phyloP scores from a whole-genome alignment of 208 protist genomes.

The Trypanosoma scelopori region DNA sequence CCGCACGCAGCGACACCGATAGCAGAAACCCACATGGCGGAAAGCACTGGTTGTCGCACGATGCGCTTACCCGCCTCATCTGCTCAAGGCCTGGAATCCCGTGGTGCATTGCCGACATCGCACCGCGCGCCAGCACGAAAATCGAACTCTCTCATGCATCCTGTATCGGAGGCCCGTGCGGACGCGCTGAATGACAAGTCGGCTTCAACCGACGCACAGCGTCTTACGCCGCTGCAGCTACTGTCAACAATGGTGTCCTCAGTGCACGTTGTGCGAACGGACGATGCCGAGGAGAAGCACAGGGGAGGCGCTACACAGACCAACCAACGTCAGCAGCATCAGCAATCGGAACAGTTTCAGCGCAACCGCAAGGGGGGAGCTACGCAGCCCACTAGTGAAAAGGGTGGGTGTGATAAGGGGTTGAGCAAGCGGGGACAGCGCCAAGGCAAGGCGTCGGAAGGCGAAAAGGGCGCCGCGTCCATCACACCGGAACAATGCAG shows the following conservation, averaged over 20 bases:
- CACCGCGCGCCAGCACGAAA: not conserved
- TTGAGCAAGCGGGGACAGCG: not conserved
- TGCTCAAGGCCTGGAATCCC: not conserved
- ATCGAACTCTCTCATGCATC: not conserved
- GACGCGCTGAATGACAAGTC: not conserved
- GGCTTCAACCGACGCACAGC: not conserved
- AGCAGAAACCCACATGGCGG: not conserved
- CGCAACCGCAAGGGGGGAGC: constrained; percentile 7
- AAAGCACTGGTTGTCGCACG: not conserved
- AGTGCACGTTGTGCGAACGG: constrained; percentile 52
- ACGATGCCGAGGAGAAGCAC: constrained; percentile 16
- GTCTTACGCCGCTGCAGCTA: constrained; percentile 30
- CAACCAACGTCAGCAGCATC: not conserved
- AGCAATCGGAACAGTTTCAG: not conserved
- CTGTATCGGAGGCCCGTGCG: not conserved
- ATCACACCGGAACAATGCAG: constrained; percentile 30
- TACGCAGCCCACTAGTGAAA: constrained; percentile 1
- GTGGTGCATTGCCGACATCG: not conserved
- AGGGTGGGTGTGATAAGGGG: constrained; percentile 3
- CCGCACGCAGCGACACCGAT: not conserved
- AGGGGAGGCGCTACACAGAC: not conserved
- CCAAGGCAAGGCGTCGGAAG: not conserved
- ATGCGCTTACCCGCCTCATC: not conserved
- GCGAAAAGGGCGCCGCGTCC: not conserved
- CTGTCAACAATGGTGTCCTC: constrained; percentile 70